Percentiles rank a stretch among this genome's conserved stretches.
These are phyloP conservation scores for Talaromyces sp. DNA, from an alignment of 2,329 filamentous ascomycete genomes.

Conservation along the genomic window DNA sequence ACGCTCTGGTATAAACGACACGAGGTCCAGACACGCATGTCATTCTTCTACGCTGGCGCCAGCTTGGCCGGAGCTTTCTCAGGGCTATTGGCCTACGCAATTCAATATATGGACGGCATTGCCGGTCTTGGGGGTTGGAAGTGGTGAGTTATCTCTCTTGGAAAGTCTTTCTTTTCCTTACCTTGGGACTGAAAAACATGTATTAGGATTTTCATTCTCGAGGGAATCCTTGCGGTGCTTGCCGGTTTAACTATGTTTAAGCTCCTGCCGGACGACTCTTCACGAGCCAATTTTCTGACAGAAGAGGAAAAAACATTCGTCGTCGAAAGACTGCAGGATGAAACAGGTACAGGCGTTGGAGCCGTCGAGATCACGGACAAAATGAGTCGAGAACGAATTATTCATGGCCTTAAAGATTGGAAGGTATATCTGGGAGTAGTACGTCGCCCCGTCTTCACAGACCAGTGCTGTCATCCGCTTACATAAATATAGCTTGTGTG, in stretches of 20 bases:
- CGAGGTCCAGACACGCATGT: constrained; percentile 31
- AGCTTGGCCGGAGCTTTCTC: constrained; percentile 44
- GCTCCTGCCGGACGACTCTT: constrained; percentile 28
- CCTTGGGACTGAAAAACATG: too few relatives aligned
- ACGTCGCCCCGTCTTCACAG: too few relatives aligned
- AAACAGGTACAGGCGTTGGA: constrained; percentile 18
- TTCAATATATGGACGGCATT: constrained; percentile 26
- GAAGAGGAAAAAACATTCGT: constrained; percentile 20
- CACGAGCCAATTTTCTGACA: constrained; percentile 26
- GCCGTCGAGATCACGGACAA: constrained; percentile 21
- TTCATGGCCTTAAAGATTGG: constrained; percentile 25
- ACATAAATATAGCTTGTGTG: too few relatives aligned
- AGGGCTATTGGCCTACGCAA: constrained; percentile 27
- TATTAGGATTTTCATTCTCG: constrained; percentile 29
- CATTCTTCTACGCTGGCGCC: constrained; percentile 47
- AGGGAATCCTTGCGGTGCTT: constrained; percentile 27
- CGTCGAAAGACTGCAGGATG: constrained; percentile 18
- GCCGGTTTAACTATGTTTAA: constrained; percentile 21
- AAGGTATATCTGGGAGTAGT: constrained; percentile 26
- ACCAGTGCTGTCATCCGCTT: too few relatives aligned
- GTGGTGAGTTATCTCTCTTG: constrained; percentile 14
- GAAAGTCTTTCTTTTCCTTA: too few relatives aligned
- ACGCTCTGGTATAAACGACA: constrained; percentile 31
- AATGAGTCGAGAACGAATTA: constrained; percentile 22
- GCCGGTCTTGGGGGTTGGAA: constrained; percentile 24